Evolutionary conservation across 345 rosid genomes (phyloP).

Genomic region (Gossypium stocksii): DNA sequence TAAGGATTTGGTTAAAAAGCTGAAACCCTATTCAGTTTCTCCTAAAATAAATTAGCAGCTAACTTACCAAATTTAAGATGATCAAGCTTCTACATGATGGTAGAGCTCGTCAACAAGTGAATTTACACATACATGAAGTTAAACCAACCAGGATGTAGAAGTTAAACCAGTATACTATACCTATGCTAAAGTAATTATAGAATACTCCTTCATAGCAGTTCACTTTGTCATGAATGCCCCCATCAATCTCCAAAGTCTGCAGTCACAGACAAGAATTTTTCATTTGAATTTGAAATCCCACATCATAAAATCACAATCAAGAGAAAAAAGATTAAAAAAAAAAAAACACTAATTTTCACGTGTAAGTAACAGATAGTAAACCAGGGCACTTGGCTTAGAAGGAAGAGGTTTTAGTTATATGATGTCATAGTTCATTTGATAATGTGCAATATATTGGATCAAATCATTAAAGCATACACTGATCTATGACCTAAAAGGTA

Average conservation of each 20-base stretch:
- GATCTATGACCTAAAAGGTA: background rate
- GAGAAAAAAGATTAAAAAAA: background rate
- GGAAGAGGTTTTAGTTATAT: background rate
- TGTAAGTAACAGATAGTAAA: background rate
- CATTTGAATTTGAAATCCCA: slow-evolving; percentile 11
- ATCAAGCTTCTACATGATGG: background rate
- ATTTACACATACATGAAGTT: background rate
- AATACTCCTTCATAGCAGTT: slow-evolving; percentile 78
- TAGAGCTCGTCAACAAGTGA: background rate
- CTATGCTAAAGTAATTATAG: slow-evolving; percentile 93
- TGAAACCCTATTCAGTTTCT: background rate
- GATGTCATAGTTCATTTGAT: background rate
- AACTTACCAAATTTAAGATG: background rate
- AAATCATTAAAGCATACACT: background rate
- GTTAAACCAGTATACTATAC: slow-evolving; percentile 44
- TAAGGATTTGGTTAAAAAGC: background rate
- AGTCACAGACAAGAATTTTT: slow-evolving; percentile 18
- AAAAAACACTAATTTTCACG: background rate
- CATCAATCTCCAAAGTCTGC: slow-evolving; percentile 65
- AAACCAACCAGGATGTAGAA: background rate
- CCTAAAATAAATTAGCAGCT: background rate
- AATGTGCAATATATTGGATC: background rate
- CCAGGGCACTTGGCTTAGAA: background rate
- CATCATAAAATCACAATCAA: background rate
- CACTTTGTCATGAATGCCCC: slow-evolving; percentile 48